Base-by-base conservation (phyloP, 2,329 filamentous ascomycete species). In the Verticillium longisporum region DNA sequence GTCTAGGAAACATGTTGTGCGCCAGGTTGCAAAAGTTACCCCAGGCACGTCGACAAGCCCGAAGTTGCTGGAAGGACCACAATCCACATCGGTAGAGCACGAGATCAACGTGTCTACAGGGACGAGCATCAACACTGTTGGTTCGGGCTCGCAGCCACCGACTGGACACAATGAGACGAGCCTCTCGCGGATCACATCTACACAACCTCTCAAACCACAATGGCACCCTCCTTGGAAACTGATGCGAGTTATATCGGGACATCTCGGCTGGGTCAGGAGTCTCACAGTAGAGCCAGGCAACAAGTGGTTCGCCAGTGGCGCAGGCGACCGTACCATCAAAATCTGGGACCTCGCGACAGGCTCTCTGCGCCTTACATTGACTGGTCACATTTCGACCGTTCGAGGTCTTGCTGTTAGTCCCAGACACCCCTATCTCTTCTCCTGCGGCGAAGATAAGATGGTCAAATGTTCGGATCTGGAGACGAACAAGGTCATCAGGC, bases 381-480 rank as follows among this genome's bases (percentile, higher is more conserved):
- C 94, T 1, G 94, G 94, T 38, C 94, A 97, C 75, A 97, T 97
- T 70, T 96, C 91, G 57, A 96, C 92, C 4, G 93, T 97, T 1
- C 88, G 93, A 59, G 95, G 95, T 2, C 83, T 99, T 56, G 95
- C 94, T 0, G 91, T 99, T 7, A 97, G 92, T 21, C 91, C 93
- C 15, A 83, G 95, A 56, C 95, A 99, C 76, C 96, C 95, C 0
- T 99, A 99, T 72, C 83, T 99, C 10, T 99, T 99, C 76, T 97
- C 92, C 11, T 99, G 95, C 71, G 96, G 92, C 62, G 95, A 99
- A 76, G 95, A 99, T 74, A 99, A 99, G 80, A 97, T 97, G 93
- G 95, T 99, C 64, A 99, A 99, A 77, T 99, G 95, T 78, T 99
- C 95, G 95, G 95, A 99, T 78, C 79, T 99, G 66, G 95, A 99